Percentiles rank a stretch among this genome's conserved stretches.
phyloP scores from a whole-genome alignment of 805 yeast genomes.

The Blastobotrys robertii region DNA sequence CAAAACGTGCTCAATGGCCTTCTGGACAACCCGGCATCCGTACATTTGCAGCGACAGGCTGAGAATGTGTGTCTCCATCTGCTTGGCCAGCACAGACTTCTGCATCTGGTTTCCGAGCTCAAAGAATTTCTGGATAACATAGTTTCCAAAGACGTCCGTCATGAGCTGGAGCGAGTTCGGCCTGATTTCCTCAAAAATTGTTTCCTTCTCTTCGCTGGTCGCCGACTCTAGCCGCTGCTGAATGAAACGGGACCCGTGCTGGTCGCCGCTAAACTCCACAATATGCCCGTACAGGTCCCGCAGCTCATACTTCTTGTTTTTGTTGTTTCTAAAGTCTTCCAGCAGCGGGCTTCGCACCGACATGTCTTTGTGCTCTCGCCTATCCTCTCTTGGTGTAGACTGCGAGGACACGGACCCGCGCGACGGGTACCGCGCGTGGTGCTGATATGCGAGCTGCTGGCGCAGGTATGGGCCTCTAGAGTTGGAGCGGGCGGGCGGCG shows the following conservation, averaged over 20 bases:
- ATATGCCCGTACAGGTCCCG: constrained; percentile 79
- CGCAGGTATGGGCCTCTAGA: neutral
- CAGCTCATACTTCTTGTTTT: constrained; percentile 51
- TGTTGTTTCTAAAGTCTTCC: constrained; percentile 73
- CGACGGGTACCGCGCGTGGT: neutral
- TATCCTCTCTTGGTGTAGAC: neutral
- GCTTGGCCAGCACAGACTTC: constrained; percentile 52
- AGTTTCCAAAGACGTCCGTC: constrained; percentile 97
- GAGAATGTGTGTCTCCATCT: constrained; percentile 67
- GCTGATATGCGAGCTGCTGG: neutral
- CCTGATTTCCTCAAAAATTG: constrained; percentile 74
- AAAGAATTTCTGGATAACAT: constrained; percentile 89
- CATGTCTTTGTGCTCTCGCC: constrained; percentile 1
- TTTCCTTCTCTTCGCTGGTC: constrained; percentile 60
- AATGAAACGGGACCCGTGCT: constrained; percentile 93
- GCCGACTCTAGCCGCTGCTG: constrained; percentile 75
- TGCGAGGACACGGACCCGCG: neutral
- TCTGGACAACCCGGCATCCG: constrained; percentile 95
- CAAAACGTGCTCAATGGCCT: constrained; percentile 70
- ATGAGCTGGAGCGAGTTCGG: constrained; percentile 65
- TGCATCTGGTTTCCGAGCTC: constrained; percentile 72
- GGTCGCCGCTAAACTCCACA: constrained; percentile 87
- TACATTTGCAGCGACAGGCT: constrained; percentile 86
- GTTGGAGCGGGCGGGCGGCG: neutral
- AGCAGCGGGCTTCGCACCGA: constrained; percentile 41